Conservation (phyloP, 179 eudicot genomes). For the Heliamphora ciliata region DNA sequence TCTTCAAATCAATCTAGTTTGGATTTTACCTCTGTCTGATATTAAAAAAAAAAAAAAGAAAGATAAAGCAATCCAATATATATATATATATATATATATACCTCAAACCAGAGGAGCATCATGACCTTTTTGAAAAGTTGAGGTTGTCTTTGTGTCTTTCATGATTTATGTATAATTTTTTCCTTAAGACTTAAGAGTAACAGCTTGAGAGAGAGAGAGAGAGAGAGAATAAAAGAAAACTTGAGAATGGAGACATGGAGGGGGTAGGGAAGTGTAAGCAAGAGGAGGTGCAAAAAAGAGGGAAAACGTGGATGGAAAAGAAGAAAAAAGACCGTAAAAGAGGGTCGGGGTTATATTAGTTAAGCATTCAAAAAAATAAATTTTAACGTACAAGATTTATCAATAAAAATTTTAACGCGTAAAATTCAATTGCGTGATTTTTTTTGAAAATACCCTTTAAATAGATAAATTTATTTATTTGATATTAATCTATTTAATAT, state of each 20-base stretch:
- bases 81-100: neutral
- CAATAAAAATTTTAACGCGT: too few relatives aligned
- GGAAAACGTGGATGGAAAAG: conserved; percentile 15
- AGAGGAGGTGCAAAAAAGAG: conserved; percentile 13
- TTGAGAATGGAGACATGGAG: conserved; percentile 9
- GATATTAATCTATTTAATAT: too few relatives aligned
- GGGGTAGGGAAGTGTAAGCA: conserved; percentile 15
- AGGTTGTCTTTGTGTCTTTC: conserved; percentile 21
- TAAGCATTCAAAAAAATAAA: too few relatives aligned
- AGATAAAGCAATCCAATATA: neutral
- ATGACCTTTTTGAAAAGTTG: conserved; percentile 26
- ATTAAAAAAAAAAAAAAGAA: conserved; percentile 2
- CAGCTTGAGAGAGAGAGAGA: conserved; percentile 13
- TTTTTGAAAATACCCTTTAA: too few relatives aligned
- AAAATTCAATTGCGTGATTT: too few relatives aligned
- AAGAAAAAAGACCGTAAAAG: conserved; percentile 19
- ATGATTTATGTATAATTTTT: neutral
- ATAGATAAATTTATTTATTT: too few relatives aligned
- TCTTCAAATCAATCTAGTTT: neutral
- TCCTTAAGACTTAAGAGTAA: neutral
- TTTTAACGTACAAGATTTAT: too few relatives aligned
- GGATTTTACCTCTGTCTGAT: conserved; percentile 10
- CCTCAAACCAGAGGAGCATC: conserved; percentile 20
- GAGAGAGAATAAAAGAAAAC: conserved; percentile 7
- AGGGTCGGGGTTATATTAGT: neutral